These are phyloP conservation scores for Zopfochytrium polystomum DNA, from an alignment of 371 early-diverging fungal species.

Conservation along the genomic window DNA sequence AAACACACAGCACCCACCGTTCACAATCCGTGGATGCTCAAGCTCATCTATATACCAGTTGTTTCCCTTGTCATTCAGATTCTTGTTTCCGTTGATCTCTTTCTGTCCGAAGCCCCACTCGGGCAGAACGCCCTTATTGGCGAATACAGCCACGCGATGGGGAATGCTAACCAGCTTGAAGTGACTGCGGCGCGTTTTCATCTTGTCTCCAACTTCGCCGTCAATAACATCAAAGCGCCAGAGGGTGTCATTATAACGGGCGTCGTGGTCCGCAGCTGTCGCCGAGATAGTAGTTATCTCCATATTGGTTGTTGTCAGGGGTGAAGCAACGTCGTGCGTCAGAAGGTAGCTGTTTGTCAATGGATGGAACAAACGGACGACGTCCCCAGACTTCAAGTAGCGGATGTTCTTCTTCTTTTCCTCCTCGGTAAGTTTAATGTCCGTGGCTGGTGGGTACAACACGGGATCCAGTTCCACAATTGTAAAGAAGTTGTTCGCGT, in stretches of 20 bases:
- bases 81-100: constrained; percentile 95
- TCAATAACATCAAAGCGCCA: constrained; percentile 41
- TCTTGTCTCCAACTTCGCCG: constrained; percentile 29
- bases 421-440: constrained; percentile 30
- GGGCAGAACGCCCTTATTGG: constrained; percentile 54
- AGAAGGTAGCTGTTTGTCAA: constrained; percentile 68
- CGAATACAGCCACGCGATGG: constrained; percentile 47
- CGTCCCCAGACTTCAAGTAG: constrained; percentile 64
- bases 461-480: constrained; percentile 57
- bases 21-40: constrained; percentile 31
- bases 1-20: constrained; percentile 26
- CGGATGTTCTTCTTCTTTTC: constrained; percentile 47
- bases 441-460: constrained; percentile 12
- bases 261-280: constrained; percentile 76
- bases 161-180: constrained; percentile 37
- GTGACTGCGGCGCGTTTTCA: constrained; percentile 30
- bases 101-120: constrained; percentile 94
- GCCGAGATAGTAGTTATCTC: constrained; percentile 88
- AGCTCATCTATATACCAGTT: constrained; percentile 67
- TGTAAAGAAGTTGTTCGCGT: constrained; percentile 82
- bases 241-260: constrained; percentile 45
- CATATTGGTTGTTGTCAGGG: constrained; percentile 92
- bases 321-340: constrained; percentile 97
- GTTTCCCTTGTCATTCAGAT: constrained; percentile 65
- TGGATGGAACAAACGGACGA: constrained; percentile 73